Base-by-base conservation (phyloP, 345 rosid genomes). In the Corchorus capsularis region DNA sequence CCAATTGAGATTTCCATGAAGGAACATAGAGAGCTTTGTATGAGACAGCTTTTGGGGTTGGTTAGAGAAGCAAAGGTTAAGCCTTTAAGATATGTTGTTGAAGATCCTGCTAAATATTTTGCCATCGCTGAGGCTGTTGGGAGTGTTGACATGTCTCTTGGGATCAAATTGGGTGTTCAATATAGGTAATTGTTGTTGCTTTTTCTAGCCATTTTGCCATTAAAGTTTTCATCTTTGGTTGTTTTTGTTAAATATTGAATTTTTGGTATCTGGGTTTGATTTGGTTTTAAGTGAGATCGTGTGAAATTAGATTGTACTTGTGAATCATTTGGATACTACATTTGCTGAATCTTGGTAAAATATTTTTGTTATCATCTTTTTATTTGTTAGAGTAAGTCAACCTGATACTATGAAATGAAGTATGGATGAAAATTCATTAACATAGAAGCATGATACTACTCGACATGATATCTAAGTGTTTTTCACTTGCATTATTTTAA, bases 91-190 rank as follows among this genome's bases (percentile, higher is more conserved):
- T 90, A 82, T 47, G 89, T 91, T 3, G 79, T 54, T 17, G 99
- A 96, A 2, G 99, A 96, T 80, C 99, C 99, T 3, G 85, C 52
- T 0, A 85, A 84, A 88, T 94, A 96, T 79, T 94, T 92, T 74
- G 97, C 99, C 32, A 85, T 92, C 59, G 11, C 64, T 19, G 98
- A 96, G 85, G 99, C 98, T 56, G 91, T 80, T 78, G 99, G 99
- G 17, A 85, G 94, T 73, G 83, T 92, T 3, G 99, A 96, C 68
- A 92, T 96, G 79, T 94, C 99, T 43, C 90, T 96, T 82, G 97
- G 89, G 62, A 91, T 96, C 89, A 94, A 94, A 86, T 70, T 94
- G 82, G 99, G 98, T 6, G 99, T 94, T 57, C 99, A 96, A 46
- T 94, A 82, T 88, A 96, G 99, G 99, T 96, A 68, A 56, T 19